Evolutionary conservation across 208 protist genomes (phyloP).

Genomic region (Entamoeba nuttalli): DNA sequence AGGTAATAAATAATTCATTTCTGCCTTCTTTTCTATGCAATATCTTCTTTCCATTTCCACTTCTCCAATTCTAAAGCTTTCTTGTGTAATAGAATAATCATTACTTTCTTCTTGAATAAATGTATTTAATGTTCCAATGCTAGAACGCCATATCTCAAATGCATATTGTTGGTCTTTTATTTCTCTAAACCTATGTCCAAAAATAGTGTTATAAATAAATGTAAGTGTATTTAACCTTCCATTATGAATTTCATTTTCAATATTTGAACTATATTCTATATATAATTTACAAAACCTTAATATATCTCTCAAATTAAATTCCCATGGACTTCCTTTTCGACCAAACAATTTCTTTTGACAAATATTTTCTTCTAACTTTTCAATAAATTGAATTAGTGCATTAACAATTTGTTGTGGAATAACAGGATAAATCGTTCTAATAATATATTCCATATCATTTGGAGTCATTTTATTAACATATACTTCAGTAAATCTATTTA

Average conservation of each 20-base stretch:
- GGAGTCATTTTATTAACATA: neutral
- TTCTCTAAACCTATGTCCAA: neutral
- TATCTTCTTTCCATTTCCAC: slow-evolving; percentile 4
- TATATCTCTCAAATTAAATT: slow-evolving; percentile 98
- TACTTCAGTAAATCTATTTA: slow-evolving; percentile 98
- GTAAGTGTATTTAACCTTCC: neutral
- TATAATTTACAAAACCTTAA: neutral
- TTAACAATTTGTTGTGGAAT: neutral
- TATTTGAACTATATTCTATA: neutral
- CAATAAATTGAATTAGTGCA: neutral
- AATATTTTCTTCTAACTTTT: slow-evolving; percentile 57
- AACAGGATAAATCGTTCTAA: slow-evolving; percentile 38
- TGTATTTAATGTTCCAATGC: neutral
- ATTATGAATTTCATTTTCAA: neutral
- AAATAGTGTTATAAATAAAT: neutral
- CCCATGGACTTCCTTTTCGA: slow-evolving; percentile 76
- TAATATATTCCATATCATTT: slow-evolving; percentile 21
- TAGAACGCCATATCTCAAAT: neutral
- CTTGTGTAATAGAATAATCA: slow-evolving; percentile 30
- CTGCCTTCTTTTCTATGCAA: neutral
- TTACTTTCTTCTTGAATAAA: slow-evolving; percentile 17
- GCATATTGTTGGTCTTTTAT: neutral
- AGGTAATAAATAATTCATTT: slow-evolving; percentile 22
- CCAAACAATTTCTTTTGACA: slow-evolving; percentile 43
- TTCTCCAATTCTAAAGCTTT: slow-evolving; percentile 35